These are phyloP conservation scores for Dictyostelium discoideum DNA, from an alignment of 78 protist species.

Conservation along the genomic window DNA sequence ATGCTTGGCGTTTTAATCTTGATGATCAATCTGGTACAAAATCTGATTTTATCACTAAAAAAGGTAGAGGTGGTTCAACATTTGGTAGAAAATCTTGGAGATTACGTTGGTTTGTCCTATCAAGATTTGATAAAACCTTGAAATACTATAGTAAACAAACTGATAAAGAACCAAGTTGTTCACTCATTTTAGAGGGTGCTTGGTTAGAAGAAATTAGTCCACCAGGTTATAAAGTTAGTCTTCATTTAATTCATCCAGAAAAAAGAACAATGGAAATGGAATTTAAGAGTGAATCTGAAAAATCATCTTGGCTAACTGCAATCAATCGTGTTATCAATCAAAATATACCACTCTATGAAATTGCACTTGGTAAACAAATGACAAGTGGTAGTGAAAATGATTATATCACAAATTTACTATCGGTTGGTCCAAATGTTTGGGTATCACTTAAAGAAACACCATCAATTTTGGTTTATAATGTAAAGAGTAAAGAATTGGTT, in stretches of 20 bases:
- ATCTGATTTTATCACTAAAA: constrained; percentile 33
- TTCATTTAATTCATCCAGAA: constrained; percentile 18
- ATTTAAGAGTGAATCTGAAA: constrained; percentile 25
- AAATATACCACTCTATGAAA: constrained; percentile 40
- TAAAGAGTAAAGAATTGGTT: not conserved
- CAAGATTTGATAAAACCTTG: constrained; percentile 23
- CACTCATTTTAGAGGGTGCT: constrained; percentile 17
- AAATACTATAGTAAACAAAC: constrained; percentile 42
- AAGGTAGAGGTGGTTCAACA: constrained; percentile 29
- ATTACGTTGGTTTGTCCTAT: constrained; percentile 52
- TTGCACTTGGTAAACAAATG: not conserved
- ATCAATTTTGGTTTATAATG: not conserved
- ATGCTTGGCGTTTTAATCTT: constrained; percentile 61
- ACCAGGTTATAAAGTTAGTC: constrained; percentile 11
- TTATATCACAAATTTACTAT: not conserved
- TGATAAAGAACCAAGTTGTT: constrained; percentile 29
- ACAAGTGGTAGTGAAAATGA: not conserved
- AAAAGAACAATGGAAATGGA: constrained; percentile 37
- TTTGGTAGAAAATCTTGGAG: constrained; percentile 58
- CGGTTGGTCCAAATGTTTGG: constrained; percentile 16
- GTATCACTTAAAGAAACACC: constrained; percentile 22
- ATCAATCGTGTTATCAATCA: constrained; percentile 43
- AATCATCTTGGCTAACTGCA: constrained; percentile 35
- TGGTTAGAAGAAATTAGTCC: not conserved
- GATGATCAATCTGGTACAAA: constrained; percentile 47